A percentile compares a stretch with the other conserved stretches of the same genome.
These are phyloP conservation scores for Didymella glomerata DNA, from an alignment of 2,329 filamentous ascomycete species.

Conservation along the genomic window DNA sequence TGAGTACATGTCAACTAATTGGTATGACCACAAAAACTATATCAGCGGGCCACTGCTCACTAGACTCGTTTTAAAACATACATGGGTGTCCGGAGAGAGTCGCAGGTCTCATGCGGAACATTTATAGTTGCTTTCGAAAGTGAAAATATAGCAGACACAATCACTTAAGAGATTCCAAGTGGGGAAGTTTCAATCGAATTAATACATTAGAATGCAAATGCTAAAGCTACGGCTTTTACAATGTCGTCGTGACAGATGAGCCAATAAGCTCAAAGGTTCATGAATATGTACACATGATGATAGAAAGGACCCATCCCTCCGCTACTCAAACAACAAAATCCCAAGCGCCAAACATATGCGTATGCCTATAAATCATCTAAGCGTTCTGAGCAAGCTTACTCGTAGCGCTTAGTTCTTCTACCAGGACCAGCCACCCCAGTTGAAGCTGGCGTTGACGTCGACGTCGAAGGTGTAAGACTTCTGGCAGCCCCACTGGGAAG, in stretches of 20 bases:
- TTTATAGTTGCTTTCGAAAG: no score
- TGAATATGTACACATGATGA: conserved; percentile 23
- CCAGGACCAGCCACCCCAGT: conserved; percentile 27
- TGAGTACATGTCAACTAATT: no score
- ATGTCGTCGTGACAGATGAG: conserved; percentile 20
- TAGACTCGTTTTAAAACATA: no score
- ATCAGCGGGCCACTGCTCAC: no score
- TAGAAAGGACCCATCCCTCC: conserved; percentile 4
- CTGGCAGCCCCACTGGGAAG: conserved; percentile 31
- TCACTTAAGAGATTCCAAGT: neutral
- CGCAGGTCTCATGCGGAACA: no score
- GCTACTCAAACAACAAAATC: conserved; percentile 5
- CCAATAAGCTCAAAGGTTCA: conserved; percentile 18
- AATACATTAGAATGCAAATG: conserved; percentile 14
- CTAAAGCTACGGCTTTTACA: conserved; percentile 3
- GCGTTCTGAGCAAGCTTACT: neutral
- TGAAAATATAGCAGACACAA: neutral
- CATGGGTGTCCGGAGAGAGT: no score
- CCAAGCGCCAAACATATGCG: conserved; percentile 14
- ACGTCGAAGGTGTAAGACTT: conserved; percentile 38
- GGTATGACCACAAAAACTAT: no score
- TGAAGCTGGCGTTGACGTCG: conserved; percentile 34
- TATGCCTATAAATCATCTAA: neutral
- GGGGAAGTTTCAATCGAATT: neutral
- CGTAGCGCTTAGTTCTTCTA: conserved; percentile 21